Conservation (phyloP, 306 rosid species). For the Cucumis melo region DNA sequence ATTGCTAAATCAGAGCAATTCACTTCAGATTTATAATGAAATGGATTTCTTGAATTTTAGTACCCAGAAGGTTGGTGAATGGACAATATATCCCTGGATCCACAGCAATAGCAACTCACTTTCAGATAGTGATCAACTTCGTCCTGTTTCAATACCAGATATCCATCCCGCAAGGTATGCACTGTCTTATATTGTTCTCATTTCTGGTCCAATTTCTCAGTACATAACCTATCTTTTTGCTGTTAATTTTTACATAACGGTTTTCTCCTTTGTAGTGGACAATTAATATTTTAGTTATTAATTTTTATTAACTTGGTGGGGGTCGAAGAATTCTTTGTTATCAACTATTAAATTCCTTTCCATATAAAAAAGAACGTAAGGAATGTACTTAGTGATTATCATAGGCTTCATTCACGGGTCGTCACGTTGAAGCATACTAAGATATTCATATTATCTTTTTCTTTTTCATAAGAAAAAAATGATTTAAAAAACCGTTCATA, state of each 20-base stretch:
- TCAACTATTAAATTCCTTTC: too few species aligned
- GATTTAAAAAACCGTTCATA: too few species aligned
- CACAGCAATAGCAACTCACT: slow-evolving; percentile 86
- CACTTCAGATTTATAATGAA: not conserved
- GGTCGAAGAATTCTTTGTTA: too few species aligned
- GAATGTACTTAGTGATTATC: too few species aligned
- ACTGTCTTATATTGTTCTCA: not conserved
- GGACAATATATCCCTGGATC: slow-evolving; percentile 90
- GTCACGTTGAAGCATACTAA: too few species aligned
- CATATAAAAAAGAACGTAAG: too few species aligned
- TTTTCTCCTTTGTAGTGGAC: not conserved
- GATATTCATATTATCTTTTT: too few species aligned
- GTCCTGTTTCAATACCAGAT: slow-evolving; percentile 77
- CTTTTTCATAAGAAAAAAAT: too few species aligned
- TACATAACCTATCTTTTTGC: not conserved
- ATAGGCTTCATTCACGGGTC: too few species aligned
- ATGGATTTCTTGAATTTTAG: slow-evolving; percentile 29
- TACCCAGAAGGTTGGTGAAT: slow-evolving; percentile 51
- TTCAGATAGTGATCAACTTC: slow-evolving; percentile 78
- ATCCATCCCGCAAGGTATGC: slow-evolving; percentile 90
- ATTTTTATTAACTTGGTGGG: too few species aligned
- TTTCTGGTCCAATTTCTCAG: not conserved
- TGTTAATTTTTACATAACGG: not conserved
- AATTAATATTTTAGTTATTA: too few species aligned
- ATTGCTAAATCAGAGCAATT: not conserved